Base-by-base conservation (phyloP, 2,329 filamentous ascomycete species). In the Helotiales sp. region DNA sequence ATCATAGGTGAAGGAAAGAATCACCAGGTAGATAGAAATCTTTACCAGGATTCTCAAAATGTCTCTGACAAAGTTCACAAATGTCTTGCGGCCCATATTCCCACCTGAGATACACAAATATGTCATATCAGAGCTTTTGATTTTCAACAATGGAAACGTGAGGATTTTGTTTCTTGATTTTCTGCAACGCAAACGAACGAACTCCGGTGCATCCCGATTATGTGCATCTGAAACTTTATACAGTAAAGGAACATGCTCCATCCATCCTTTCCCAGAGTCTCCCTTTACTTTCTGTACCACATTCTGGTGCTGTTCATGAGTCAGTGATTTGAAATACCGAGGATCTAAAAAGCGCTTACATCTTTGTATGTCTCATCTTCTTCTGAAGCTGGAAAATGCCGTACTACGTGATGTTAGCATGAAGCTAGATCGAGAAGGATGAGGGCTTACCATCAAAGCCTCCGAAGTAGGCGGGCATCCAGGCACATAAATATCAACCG, bases 401-500 rank as follows among this genome's bases (percentile, higher is more conserved):
- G 75, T 88, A 88, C 85, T 64, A 3, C 24, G n/a, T 11, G 8
- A 1, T 24, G 22, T 50, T 17, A 26, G 17, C n/a, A 15, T 54
- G 22, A 62, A 32, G 32, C 24, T 26, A 47, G 1, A 40, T 45
- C n/a, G 20, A 45, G 68, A 72, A 7, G n/a, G 8, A 47, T 47
- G 30, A 49, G 28, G 28, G 68, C 72, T 65, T 60, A 64, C 73
- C 75, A 78, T 88, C 69, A 89, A 77, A n/a, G 86, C 86, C 78
- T 89, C 86, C 66, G 80, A 82, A 11, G 86, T 86, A 22, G 83
- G 89, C 74, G 86, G 86, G 83, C 91, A 93, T 1, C 91, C 91
- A 26, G 91, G 91, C 3, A 93, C 90, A 77, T 93, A 94, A 52
- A 93, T 86, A 78, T 94, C 91, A 65, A 93, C 91, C 4, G 91